phyloP scores from a whole-genome alignment of 2,329 filamentous ascomycete genomes.

The Cladophialophora immunda region DNA sequence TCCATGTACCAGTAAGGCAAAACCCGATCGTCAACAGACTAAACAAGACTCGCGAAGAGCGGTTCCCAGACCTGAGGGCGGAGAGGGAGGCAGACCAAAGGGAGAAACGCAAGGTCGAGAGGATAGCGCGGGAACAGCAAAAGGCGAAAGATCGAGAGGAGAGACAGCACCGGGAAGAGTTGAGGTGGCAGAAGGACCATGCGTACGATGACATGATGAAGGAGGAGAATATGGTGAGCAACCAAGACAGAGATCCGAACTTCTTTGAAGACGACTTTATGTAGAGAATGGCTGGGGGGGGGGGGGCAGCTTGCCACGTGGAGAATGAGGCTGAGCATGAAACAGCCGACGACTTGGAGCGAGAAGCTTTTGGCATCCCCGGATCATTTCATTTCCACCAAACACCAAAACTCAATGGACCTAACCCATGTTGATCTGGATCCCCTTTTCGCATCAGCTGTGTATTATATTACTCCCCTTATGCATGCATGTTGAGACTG shows the following conservation, averaged over 20 bases:
- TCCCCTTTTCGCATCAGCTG: background rate
- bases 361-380: conserved; percentile 3
- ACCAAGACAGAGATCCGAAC: conserved; percentile 79
- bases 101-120: conserved; percentile 75
- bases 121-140: conserved; percentile 52
- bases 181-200: conserved; percentile 96
- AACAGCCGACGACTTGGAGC: conserved; percentile 3
- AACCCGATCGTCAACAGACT: conserved; percentile 96
- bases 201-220: conserved; percentile 93
- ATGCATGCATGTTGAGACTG: background rate
- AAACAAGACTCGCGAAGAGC: conserved; percentile 94
- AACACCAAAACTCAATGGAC: conserved; percentile 10
- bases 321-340: conserved; percentile 16
- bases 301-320: background rate
- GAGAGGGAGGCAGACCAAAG: conserved; percentile 81
- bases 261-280: conserved; percentile 92
- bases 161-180: conserved; percentile 79
- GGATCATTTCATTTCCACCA: conserved; percentile 9
- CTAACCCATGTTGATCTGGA: background rate
- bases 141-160: conserved; percentile 53
- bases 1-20: conserved; percentile 81
- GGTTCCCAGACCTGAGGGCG: conserved; percentile 80
- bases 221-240: conserved; percentile 85
- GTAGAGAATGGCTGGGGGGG: conserved; percentile 56
- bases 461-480: conserved; percentile 1